phyloP scores from a whole-genome alignment of 176 grass and related monocot genomes.

The bread wheat (Triticum aestivum) region IWGSC_CS_RefSeq_v2.1 NC_057794.1:303495541-303496040 shows the following conservation, averaged over 20 bases:
- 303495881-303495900: conserved; percentile 10
- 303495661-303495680: conserved; percentile 9
- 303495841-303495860: conserved; percentile 83
- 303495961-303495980: neutral
- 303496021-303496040: neutral
- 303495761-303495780: conserved; percentile 54
- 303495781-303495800: conserved; percentile 45
- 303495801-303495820: conserved; percentile 52
- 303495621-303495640: neutral
- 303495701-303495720: conserved; percentile 71
- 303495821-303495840: conserved; percentile 62
- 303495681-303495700: conserved; percentile 27
- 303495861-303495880: neutral
- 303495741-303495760: conserved; percentile 70
- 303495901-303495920: neutral
- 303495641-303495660: neutral
- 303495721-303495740: conserved; percentile 54
- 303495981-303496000: neutral
- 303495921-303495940: neutral
- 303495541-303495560: conserved; percentile 37
- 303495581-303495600: conserved; percentile 21
- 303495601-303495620: neutral
- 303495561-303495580: conserved; percentile 30
- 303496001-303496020: neutral
- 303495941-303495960: neutral